These are phyloP conservation scores for Closterium sp. DNA, from an alignment of 139 green algal species.

Conservation along the genomic window DNA sequence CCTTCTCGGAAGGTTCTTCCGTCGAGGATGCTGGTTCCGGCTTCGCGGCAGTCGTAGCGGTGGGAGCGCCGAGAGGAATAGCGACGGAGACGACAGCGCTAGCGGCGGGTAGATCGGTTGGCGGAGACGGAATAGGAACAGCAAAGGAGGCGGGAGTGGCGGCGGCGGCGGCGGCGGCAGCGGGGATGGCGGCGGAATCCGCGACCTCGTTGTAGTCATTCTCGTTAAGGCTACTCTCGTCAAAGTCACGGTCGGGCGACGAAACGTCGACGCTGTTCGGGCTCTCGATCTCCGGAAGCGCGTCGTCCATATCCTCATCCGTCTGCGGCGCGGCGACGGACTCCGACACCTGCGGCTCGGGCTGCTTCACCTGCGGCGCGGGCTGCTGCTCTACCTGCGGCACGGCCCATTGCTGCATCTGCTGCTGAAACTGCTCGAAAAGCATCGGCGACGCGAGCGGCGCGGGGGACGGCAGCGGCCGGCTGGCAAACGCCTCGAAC, in stretches of 20 bases:
- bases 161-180: not conserved
- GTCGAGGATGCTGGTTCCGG: not conserved
- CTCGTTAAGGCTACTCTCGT: not conserved
- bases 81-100: not conserved
- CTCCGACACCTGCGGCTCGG: not conserved
- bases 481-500: not conserved
- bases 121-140: not conserved
- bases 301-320: not conserved
- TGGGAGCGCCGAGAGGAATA: not conserved
- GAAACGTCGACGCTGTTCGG: not conserved
- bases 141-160: not conserved
- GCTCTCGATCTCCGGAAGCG: not conserved
- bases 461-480: not conserved
- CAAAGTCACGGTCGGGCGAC: not conserved
- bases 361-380: too few relatives aligned
- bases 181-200: not conserved
- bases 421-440: not conserved
- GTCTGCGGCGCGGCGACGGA: not conserved
- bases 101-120: too few relatives aligned
- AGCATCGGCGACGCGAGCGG: not conserved
- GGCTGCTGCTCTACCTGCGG: not conserved
- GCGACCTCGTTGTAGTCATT: too few relatives aligned
- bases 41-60: not conserved
- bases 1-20: too few relatives aligned
- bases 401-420: not conserved